Percentiles rank a stretch among this genome's conserved stretches.
phyloP scores from a whole-genome alignment of 768 basidiomycete species.

The Tephrocybe sp. region DNA sequence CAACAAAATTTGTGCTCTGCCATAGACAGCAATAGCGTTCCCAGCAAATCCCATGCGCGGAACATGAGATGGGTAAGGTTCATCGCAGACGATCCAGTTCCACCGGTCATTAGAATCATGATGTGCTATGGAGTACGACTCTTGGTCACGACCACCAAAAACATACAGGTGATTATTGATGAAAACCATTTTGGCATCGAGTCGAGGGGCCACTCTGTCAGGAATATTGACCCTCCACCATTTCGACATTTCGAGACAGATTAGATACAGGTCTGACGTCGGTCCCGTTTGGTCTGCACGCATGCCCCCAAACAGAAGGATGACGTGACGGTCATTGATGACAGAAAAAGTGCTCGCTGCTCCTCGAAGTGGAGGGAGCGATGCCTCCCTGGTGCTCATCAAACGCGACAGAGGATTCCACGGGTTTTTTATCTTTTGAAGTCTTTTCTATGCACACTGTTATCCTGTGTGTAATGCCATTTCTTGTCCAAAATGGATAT shows the following conservation, averaged over 20 bases:
- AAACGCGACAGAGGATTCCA: constrained; percentile 1
- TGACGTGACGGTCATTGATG: background rate
- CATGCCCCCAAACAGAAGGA: constrained; percentile 4
- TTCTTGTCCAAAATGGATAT: background rate
- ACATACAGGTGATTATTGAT: constrained; percentile 10
- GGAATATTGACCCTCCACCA: constrained; percentile 7
- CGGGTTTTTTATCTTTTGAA: background rate
- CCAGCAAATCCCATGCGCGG: background rate
- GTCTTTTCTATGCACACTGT: background rate
- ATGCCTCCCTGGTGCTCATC: background rate
- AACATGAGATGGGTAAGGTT: constrained; percentile 12
- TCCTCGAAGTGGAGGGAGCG: background rate
- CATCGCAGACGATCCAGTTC: constrained; percentile 14
- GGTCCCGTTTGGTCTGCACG: background rate
- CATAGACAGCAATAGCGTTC: background rate
- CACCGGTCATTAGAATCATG: constrained; percentile 1
- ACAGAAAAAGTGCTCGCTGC: background rate
- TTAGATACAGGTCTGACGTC: background rate
- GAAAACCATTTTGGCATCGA: background rate
- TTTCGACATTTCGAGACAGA: background rate
- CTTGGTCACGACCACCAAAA: constrained; percentile 8
- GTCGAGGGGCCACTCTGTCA: background rate
- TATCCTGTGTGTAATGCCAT: background rate
- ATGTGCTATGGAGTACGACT: constrained; percentile 12
- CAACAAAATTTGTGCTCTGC: background rate